Conservation (phyloP, 75 land plant species). For the Adiantum capillusveneris region DNA sequence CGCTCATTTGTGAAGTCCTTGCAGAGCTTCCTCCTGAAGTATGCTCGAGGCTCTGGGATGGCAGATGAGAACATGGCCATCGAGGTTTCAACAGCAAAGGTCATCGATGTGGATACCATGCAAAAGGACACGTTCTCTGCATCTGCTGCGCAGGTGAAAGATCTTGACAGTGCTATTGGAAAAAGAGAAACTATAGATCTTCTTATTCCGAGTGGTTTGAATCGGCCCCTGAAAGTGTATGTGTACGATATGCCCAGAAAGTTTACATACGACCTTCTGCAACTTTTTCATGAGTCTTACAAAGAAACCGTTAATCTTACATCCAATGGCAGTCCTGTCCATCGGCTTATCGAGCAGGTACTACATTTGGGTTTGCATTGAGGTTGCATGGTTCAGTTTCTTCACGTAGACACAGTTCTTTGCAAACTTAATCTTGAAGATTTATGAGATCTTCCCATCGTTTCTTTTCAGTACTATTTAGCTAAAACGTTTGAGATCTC, state of each 20-base stretch:
- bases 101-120: conserved; percentile 1
- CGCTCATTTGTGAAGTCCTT: conserved; percentile 56
- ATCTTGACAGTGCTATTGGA: conserved; percentile 39
- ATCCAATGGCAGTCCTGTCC: conserved; percentile 96
- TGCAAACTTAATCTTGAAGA: too few species aligned
- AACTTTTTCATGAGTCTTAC: conserved; percentile 62
- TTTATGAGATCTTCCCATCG: too few species aligned
- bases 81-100: neutral
- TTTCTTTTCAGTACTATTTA: too few species aligned
- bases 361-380: neutral
- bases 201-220: conserved; percentile 7
- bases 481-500: too few species aligned
- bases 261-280: conserved; percentile 80
- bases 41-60: neutral
- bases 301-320: conserved; percentile 73
- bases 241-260: conserved; percentile 91
- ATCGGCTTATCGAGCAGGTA: conserved; percentile 91
- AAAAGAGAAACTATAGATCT: conserved; percentile 24
- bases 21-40: conserved; percentile 31
- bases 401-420: too few species aligned
- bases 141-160: neutral
- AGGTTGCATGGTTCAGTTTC: too few species aligned
- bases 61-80: too few species aligned
- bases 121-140: neutral
- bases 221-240: conserved; percentile 44